Percentiles rank a stretch among this genome's conserved stretches.
phyloP scores from a whole-genome alignment of 768 basidiomycete species.

The Hericium rajendrae region DNA sequence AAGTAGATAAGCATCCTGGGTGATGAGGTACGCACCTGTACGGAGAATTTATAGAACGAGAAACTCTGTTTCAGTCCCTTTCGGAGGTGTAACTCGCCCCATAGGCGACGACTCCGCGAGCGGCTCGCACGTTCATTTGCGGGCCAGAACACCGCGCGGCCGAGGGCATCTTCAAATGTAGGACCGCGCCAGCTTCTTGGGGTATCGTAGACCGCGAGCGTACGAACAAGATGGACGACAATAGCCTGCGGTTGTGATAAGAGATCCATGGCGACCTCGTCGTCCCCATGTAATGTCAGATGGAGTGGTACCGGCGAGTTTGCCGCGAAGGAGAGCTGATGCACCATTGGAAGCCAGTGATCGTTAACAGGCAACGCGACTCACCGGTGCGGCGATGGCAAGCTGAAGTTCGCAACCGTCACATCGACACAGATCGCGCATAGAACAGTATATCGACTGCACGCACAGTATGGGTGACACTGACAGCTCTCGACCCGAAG shows the following conservation, averaged over 20 bases:
- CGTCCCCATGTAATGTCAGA: neutral
- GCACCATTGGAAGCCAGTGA: neutral
- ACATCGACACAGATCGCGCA: neutral
- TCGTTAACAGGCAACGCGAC: neutral
- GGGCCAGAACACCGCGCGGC: constrained; percentile 43
- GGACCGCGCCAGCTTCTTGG: neutral
- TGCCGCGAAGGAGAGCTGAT: neutral
- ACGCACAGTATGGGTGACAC: neutral
- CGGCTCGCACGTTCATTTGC: constrained; percentile 23
- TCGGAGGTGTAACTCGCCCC: constrained; percentile 44
- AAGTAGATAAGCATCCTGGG: no score
- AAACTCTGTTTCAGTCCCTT: constrained; percentile 34
- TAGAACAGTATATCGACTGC: no score
- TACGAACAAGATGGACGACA: constrained; percentile 8
- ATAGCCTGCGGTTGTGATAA: neutral
- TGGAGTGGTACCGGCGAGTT: constrained; percentile 10
- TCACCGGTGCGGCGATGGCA: neutral
- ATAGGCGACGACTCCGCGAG: constrained; percentile 27
- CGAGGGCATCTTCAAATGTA: constrained; percentile 29
- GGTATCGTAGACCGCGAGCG: neutral
- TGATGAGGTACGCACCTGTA: constrained; percentile 29
- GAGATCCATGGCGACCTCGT: neutral
- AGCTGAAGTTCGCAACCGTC: neutral
- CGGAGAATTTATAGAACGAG: constrained; percentile 34
- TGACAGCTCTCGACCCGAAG: neutral